Evolutionary conservation across 192 early-diverging fungal species (phyloP), one percentile per base, ranked within the genome.

Genomic region (Geranomyces variabilis): DNA sequence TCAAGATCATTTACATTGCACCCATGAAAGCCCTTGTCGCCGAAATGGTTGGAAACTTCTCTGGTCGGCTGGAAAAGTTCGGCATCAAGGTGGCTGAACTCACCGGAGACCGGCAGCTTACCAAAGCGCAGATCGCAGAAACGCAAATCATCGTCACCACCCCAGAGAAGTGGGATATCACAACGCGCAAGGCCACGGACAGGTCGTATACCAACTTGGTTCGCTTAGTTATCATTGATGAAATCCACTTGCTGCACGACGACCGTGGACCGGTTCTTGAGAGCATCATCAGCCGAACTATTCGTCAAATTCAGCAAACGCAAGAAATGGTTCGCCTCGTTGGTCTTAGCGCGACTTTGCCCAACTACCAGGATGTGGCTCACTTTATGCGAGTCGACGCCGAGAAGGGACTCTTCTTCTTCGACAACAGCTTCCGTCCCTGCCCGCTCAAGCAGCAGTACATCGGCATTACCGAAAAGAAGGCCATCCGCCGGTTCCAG

Each of bases 1-100:
- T 99, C 87, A 99, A 99, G 81, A 95, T 99, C 76, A 93, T 99
- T 46, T 99, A 99, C 80, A 90, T 99, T 80, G 97, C 97, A 14
- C 97, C 97, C 17, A 99, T 99, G 97, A 99, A 99, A 74, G 97
- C 97, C 9, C 83, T 99, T 63, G 97, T 98, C n/a, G 90, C 92
- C 48, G 97, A 99, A 87, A 93, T 99, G 92, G 95, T 96, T 9
- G 91, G 89, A 21, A 95, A 94, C 73, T 96, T 99, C 75, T 76
- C 81, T 21, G 73, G 68, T 34, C 88, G 96, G 22, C 80, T 99
- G 24, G 78, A 84, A 55, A 80, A 85, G 17, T 92, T 90, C 73
- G 94, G 94, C 14, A 80, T 99, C 28, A 90, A 84, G 33, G 96
- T 99, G n/a, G 91, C 94, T 8, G 97, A 99, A 83, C 84, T 99